Conservation (phyloP, 495 filamentous ascomycete species). For the Cairneyella variabilis region DNA sequence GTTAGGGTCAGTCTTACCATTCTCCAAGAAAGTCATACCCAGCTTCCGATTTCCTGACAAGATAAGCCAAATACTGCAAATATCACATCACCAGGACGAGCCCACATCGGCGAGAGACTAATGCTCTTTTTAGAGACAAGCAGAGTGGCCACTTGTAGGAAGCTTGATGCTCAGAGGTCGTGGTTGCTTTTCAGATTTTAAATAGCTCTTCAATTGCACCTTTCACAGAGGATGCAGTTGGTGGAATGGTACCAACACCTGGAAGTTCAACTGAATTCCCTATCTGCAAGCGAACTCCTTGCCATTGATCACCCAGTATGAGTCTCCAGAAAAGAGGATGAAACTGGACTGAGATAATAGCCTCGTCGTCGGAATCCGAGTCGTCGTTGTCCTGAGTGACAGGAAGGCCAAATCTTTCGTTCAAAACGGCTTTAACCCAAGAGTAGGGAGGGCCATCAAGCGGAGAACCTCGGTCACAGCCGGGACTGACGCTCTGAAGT, state of each 20-base stretch:
- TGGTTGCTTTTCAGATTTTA: neutral
- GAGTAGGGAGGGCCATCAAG: neutral
- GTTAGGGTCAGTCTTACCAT: too few relatives aligned
- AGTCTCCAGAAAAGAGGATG: neutral
- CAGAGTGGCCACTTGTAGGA: neutral
- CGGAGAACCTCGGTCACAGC: neutral
- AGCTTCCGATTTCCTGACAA: too few relatives aligned
- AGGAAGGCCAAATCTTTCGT: too few relatives aligned
- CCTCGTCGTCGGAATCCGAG: neutral
- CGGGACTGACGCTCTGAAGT: neutral
- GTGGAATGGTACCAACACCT: neutral
- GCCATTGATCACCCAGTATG: neutral
- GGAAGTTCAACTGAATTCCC: neutral
- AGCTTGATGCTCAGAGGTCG: neutral
- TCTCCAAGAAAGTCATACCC: too few relatives aligned
- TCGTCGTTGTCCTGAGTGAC: neutral
- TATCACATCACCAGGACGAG: too few relatives aligned
- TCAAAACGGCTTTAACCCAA: too few relatives aligned
- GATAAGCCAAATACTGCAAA: too few relatives aligned
- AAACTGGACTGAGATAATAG: neutral
- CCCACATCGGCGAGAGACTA: too few relatives aligned
- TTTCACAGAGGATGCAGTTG: neutral
- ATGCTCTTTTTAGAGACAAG: neutral
- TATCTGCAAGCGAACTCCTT: neutral
- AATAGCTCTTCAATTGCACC: neutral